Evolutionary conservation across 129 eudicot genomes (phyloP), one percentile per base, ranked within the genome.

Genomic region (Erigeron canadensis): DNA sequence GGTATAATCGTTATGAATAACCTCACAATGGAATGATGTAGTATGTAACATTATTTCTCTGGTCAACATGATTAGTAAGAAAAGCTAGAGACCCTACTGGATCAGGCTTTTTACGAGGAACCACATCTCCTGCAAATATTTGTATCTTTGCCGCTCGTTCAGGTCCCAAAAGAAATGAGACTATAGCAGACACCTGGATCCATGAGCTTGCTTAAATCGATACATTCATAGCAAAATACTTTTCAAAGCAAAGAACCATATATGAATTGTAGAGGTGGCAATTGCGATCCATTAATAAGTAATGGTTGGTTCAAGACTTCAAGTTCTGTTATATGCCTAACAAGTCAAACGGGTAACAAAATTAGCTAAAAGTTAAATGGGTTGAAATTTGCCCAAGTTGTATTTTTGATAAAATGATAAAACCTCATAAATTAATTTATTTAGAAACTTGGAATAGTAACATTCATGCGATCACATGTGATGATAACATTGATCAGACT

Each of bases 71-170:
- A 44, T 12, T 8, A 16, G 7, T 21, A 15, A 58, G 45, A 9
- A 18, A 46, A n/a, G 8, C 37, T 57, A 57, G 42, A 62, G 63
- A 70, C 34, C 45, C 19, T 87, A 94, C 99, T 46, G 99, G 99
- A 77, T 94, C 99, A 39, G 99, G 99, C 79, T 94, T 94, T 82
- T 94, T 94, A 9, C 87, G 87, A 65, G 97, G 99, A 77, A 94
- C 99, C 58, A 94, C 97, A 75, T 94, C 99, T 69, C 99, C 99
- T 15, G 99, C 99, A 64, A 77, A 94, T 67, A 94, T 94, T 81
- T 86, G 90, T 70, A 94, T 94, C 71, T 94, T 81, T 42, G 84
- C 97, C 4, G 99, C 96, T 73, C 94, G 75, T 53, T 86, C 89
- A 60, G 99, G 96, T 62, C 99, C 99, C 81, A 94, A 75, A 66